phyloP scores from a whole-genome alignment of 148 eudicot species.

The Cornus kousa region DNA sequence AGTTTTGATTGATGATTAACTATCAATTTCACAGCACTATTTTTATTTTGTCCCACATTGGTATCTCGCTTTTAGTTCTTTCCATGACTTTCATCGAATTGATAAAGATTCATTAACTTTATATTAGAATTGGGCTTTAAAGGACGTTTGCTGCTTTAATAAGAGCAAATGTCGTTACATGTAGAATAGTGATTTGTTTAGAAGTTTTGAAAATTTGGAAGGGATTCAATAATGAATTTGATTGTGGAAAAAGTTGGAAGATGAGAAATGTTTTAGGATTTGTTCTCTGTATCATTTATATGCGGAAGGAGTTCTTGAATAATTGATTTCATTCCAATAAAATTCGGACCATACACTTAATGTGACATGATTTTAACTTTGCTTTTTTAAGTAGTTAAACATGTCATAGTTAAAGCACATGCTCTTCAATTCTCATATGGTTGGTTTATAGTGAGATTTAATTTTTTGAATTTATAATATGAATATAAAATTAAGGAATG shows the following conservation, averaged over 20 bases:
- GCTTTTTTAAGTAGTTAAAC: not conserved
- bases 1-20: too few relatives aligned
- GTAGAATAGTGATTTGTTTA: not conserved
- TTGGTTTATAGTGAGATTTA: too few relatives aligned
- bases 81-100: not conserved
- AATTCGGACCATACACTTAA: not conserved
- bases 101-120: not conserved
- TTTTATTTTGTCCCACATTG: too few relatives aligned
- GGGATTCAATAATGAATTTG: not conserved
- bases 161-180: not conserved
- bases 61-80: not conserved
- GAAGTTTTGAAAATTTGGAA: not conserved
- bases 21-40: too few relatives aligned
- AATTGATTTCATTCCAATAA: not conserved
- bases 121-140: not conserved
- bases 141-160: not conserved
- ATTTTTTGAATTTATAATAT: not conserved
- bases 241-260: not conserved
- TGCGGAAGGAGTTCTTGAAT: not conserved
- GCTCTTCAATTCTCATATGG: not conserved
- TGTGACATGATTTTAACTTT: not conserved
- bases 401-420: not conserved
- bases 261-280: not conserved
- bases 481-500: not conserved
- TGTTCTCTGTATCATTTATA: not conserved